Evolutionary conservation across 495 filamentous ascomycete species (phyloP).

Genomic region (Platismatia glauca): DNA sequence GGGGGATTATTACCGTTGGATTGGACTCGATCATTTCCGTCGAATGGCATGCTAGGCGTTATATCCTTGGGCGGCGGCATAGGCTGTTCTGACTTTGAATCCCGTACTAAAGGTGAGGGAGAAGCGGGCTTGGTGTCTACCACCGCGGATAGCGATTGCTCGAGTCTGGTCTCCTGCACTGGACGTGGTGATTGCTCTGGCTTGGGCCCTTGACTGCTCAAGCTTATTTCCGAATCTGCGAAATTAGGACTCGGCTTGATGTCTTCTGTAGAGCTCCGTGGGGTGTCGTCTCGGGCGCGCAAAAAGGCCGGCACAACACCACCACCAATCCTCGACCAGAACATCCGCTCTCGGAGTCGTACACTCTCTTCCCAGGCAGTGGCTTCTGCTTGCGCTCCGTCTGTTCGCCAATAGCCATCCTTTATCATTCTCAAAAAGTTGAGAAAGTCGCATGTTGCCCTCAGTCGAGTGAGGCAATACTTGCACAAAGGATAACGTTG

Average conservation of each 20-base stretch:
- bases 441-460: slow-evolving; percentile 84
- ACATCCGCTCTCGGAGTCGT: slow-evolving; percentile 83
- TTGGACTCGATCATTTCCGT: slow-evolving; percentile 5
- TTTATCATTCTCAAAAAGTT: slow-evolving; percentile 82
- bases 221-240: slow-evolving; percentile 5
- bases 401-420: slow-evolving; percentile 75
- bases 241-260: slow-evolving; percentile 8
- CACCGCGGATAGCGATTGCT: not conserved
- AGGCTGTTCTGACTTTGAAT: not conserved
- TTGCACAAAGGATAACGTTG: slow-evolving; percentile 83
- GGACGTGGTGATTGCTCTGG: slow-evolving; percentile 3
- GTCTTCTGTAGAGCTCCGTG: slow-evolving; percentile 20
- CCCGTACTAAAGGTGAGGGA: not conserved
- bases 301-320: slow-evolving; percentile 67
- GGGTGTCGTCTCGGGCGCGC: slow-evolving; percentile 21
- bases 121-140: not conserved
- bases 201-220: slow-evolving; percentile 6
- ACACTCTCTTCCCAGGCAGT: slow-evolving; percentile 92
- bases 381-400: slow-evolving; percentile 66
- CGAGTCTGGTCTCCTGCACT: slow-evolving; percentile 5
- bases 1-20: slow-evolving; percentile 1
- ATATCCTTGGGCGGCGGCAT: not conserved
- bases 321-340: slow-evolving; percentile 86
- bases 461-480: slow-evolving; percentile 75
- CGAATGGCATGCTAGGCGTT: slow-evolving; percentile 1